Base-by-base conservation (phyloP, 2,329 filamentous ascomycete species). In the Scedosporium aurantiacum region DNA sequence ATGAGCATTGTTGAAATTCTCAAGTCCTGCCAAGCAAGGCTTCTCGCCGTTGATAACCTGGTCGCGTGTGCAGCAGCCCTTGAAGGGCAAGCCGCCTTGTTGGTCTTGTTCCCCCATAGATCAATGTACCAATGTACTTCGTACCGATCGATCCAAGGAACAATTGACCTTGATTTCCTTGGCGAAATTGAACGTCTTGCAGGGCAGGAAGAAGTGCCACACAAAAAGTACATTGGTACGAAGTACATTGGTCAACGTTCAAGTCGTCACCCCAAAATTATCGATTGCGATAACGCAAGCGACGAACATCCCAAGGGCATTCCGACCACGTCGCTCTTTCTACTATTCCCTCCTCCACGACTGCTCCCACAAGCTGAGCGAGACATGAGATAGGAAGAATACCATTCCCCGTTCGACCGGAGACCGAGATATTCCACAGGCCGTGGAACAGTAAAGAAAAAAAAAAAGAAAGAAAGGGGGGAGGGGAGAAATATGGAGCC, bases 401-500 rank as follows among this genome's bases (percentile, higher is more conserved):
- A 37, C 2, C 32, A 8, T 8, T 32, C 28, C 6, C 10, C 10
- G 14, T 37, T 37, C 8, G 2, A 37, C 32, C 2, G 16, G 14
- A 16, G 6, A 47, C 16, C 16, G n/a, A 2, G 4, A 12, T 47
- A 7, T n/a, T 21, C 1, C 18, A 10, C 43, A 2, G 43, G 43
- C 18, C 7, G n/a, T 18, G 43, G 43, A 47, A 18, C n/a, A 47
- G n/a, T n/a, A 18, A 6, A 47, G 43, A 47, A 21, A 21, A 6
- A 47, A 16, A 47, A 21, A 21, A 8, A 23, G 23, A 28, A 27
- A 54, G 50, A 21, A 14, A 25, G 50, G 18, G 16, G 37, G 43
- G 21, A 21, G 8, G 21, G 43, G 21, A 23, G n/a, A 23, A 21
- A 23, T 25, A 95, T 95, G 90, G 90, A 96, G 78, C 82, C 86